These are phyloP conservation scores for Candida caryicola DNA, from an alignment of 805 yeast species.

Conservation along the genomic window DNA sequence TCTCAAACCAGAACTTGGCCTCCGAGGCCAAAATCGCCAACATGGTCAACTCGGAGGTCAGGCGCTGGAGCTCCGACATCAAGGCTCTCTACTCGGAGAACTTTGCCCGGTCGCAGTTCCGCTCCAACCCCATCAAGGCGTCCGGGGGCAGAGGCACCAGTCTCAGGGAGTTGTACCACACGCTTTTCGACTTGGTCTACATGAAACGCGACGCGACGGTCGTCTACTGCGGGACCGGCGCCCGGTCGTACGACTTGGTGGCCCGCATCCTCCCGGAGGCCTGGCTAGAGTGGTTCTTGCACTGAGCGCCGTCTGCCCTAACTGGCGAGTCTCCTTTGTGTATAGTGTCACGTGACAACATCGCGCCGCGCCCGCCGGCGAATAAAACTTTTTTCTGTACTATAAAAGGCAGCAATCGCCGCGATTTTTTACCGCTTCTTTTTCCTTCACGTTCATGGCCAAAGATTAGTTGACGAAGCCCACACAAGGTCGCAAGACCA, in stretches of 20 bases:
- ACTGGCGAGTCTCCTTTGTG: not conserved
- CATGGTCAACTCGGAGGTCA: constrained; percentile 35
- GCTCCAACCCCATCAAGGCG: constrained; percentile 27
- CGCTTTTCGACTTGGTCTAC: constrained; percentile 38
- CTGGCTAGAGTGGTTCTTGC: constrained; percentile 24
- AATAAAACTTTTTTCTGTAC: not conserved
- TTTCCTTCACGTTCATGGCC: constrained; percentile 55
- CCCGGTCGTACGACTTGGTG: constrained; percentile 36
- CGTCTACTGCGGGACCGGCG: constrained; percentile 44
- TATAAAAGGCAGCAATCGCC: constrained; percentile 3
- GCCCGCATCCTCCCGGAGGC: constrained; percentile 31
- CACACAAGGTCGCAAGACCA: constrained; percentile 37
- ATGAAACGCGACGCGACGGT: constrained; percentile 24
- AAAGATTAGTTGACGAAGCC: constrained; percentile 81
- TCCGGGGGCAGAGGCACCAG: constrained; percentile 28
- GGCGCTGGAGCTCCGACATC: constrained; percentile 38
- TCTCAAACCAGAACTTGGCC: constrained; percentile 22
- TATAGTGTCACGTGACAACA: not conserved
- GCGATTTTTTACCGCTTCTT: no score
- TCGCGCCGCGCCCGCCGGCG: not conserved
- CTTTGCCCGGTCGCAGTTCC: constrained; percentile 31
- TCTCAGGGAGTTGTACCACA: constrained; percentile 37
- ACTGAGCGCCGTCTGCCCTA: not conserved
- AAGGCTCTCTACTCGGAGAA: constrained; percentile 30
- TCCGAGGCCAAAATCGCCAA: constrained; percentile 20